A percentile compares a stretch with the other conserved stretches of the same genome.
These are phyloP conservation scores for Talaromyces funiculosus DNA, from an alignment of 2,329 filamentous ascomycete genomes.

Conservation along the genomic window DNA sequence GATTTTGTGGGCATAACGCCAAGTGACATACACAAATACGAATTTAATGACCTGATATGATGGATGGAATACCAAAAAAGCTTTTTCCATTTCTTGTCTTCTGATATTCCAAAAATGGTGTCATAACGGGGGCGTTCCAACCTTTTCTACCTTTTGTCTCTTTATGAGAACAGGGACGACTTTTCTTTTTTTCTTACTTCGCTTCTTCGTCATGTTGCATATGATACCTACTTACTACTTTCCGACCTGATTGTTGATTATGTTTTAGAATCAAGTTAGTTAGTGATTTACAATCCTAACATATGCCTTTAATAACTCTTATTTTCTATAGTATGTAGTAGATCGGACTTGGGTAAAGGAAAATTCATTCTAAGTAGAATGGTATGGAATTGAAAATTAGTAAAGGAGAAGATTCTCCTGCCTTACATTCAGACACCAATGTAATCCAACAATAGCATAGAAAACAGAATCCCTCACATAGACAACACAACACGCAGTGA, in stretches of 20 bases:
- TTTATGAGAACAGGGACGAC: too few relatives aligned
- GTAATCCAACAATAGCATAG: neutral
- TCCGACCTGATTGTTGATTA: neutral
- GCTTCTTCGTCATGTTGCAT: neutral
- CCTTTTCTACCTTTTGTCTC: neutral
- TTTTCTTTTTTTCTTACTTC: neutral
- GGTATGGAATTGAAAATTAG: neutral
- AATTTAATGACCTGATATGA: slow-evolving; percentile 1
- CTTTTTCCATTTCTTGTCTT: neutral
- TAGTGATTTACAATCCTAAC: neutral
- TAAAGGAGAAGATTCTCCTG: neutral
- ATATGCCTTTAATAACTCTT: neutral
- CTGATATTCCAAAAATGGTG: neutral
- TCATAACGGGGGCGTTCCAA: neutral
- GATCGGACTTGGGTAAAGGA: neutral
- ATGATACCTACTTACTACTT: slow-evolving; percentile 1
- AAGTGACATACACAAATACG: neutral
- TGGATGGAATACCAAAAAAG: neutral
- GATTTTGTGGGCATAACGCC: neutral
- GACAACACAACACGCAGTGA: too few relatives aligned
- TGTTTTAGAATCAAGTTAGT: neutral
- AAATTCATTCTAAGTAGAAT: neutral
- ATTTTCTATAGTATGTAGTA: neutral
- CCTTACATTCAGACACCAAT: slow-evolving; percentile 3
- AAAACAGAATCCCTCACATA: neutral